Evolutionary conservation across 2,329 filamentous ascomycete species (phyloP), one percentile per base, ranked within the genome.

Genomic region (Ceratocystis harringtonii): DNA sequence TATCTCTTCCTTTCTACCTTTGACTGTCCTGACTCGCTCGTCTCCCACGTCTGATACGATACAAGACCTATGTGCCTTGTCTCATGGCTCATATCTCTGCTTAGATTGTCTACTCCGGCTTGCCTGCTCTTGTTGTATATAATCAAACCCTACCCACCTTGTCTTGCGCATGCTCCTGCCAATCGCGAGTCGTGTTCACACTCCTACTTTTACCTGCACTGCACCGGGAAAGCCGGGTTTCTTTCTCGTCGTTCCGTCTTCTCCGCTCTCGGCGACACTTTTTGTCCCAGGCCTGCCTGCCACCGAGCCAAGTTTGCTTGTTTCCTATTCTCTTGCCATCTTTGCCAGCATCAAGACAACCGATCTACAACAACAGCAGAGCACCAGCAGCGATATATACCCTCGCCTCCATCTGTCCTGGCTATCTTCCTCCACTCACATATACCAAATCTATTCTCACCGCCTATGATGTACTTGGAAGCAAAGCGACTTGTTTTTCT

Each of bases 401-500:
- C 19, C 17, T 10, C 8, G 17, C 22, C 17, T 50, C 19, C 48
- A 52, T 52, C 48, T 28, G 4, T 52, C 22, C 15, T 25, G 12
- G 10, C 36, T 22, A 52, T n/a, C 22, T 52, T 25, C 19, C 48
- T 5, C 48, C 22, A 15, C 19, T 52, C 48, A 52, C 25, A 10
- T 28, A 36, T 10, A 17, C 32, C 57, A 19, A 43, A 61, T 61
- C 30, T 10, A 61, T 43, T 36, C 22, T 19, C 57, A 36, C 22
- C 36, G 19, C 17, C 36, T 58, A 52, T 64, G 62, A 64, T 58
- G 45, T 58, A 58, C 55, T 58, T 32, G 55, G 28, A 58, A 58
- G 55, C 55, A n/a, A 58, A 58, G 55, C 55, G 28, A 36, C 55
- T 36, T 58, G 55, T 58, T 58, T 58, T 58, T 58, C 30, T 58